Evolutionary conservation across 352 stramenopile species (phyloP).

Genomic region (Phytophthora macrochlamydospora): DNA sequence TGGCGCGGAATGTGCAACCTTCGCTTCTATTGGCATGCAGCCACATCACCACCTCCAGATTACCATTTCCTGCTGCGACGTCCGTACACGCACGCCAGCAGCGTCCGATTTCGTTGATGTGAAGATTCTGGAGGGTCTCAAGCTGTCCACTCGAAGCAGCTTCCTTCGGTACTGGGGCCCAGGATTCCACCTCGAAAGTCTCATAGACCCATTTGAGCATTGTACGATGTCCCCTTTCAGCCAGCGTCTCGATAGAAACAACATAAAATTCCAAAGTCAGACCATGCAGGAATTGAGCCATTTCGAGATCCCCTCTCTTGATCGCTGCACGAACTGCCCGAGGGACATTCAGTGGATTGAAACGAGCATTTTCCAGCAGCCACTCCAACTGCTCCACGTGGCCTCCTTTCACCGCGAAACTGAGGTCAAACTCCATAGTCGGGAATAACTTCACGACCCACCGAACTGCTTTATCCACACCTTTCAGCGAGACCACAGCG

Average conservation of each 20-base stretch:
- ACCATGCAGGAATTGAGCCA: neutral
- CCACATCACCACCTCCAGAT: too few species aligned
- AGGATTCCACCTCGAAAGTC: neutral
- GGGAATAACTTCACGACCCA: neutral
- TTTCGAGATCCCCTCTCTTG: neutral
- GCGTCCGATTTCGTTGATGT: too few species aligned
- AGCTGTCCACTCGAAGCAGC: neutral
- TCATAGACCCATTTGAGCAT: neutral
- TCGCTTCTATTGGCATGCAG: too few species aligned
- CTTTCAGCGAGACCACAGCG: neutral
- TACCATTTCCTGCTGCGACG: too few species aligned
- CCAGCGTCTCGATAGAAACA: neutral
- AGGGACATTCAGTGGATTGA: neutral
- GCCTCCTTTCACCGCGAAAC: neutral
- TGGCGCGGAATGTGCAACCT: too few species aligned
- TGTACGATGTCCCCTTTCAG: neutral
- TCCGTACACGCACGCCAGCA: too few species aligned
- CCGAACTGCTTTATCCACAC: neutral
- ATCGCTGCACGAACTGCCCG: neutral
- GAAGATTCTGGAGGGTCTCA: too few species aligned
- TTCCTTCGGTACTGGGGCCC: neutral
- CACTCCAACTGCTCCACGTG: neutral
- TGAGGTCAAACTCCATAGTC: neutral
- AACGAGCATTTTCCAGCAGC: neutral
- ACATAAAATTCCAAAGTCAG: neutral